These are phyloP conservation scores for Leishmania arabica DNA, from an alignment of 208 protist genomes.

Conservation along the genomic window DNA sequence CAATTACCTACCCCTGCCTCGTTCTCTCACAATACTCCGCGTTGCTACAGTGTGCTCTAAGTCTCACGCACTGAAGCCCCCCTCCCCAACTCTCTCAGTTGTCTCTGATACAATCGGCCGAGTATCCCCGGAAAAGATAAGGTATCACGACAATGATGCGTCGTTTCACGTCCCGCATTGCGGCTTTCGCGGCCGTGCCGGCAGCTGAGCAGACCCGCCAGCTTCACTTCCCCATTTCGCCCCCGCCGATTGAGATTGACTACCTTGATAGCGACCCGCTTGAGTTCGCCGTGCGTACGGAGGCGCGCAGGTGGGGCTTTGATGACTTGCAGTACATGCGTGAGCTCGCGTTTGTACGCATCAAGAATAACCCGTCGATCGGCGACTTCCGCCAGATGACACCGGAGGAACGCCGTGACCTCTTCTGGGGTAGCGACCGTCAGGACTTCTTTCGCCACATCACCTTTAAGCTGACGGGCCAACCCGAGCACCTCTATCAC, in stretches of 20 bases:
- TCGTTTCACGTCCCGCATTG: constrained; percentile 43
- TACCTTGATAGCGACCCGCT: constrained; percentile 88
- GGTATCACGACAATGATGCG: constrained; percentile 24
- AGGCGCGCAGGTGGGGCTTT: constrained; percentile 89
- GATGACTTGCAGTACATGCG: constrained; percentile 90
- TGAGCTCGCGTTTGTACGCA: constrained; percentile 89
- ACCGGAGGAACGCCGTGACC: constrained; percentile 76
- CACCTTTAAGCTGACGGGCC: constrained; percentile 69
- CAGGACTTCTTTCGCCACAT: constrained; percentile 90
- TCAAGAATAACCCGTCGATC: constrained; percentile 87
- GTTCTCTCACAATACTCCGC: neutral
- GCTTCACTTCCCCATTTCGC: constrained; percentile 82
- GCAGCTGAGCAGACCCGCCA: constrained; percentile 45
- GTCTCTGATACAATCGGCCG: neutral
- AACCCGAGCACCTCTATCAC: constrained; percentile 90
- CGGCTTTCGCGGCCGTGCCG: constrained; percentile 28
- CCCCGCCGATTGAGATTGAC: constrained; percentile 84
- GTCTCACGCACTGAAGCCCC: neutral
- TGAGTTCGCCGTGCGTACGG: constrained; percentile 85
- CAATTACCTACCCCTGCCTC: neutral
- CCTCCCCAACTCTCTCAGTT: neutral
- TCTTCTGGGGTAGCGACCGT: constrained; percentile 89
- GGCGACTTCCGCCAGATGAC: constrained; percentile 87
- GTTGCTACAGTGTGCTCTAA: neutral
- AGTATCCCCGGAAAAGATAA: neutral